These are phyloP conservation scores for Tephrocybe rancida DNA, from an alignment of 768 basidiomycete genomes.

Conservation along the genomic window DNA sequence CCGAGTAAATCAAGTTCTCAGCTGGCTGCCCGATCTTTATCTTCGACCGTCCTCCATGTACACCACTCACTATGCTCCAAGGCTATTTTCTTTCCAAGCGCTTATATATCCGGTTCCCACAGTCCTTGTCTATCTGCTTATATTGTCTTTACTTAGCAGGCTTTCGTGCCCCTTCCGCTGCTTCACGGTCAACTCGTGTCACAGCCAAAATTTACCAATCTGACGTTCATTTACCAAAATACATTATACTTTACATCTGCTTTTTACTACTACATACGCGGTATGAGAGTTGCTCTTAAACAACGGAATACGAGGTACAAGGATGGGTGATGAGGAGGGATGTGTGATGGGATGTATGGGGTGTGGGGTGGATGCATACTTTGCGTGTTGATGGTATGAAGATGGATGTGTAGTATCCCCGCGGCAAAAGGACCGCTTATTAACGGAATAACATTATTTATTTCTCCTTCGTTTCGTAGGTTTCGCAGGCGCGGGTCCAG, in stretches of 20 bases:
- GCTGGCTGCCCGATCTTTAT: neutral
- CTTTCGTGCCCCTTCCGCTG: neutral
- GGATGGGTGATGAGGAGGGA: neutral
- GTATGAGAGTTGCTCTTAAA: neutral
- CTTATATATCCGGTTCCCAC: neutral
- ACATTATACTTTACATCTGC: slow-evolving; percentile 21
- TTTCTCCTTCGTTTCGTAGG: slow-evolving; percentile 21
- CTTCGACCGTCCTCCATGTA: neutral
- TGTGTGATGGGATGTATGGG: neutral
- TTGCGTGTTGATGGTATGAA: neutral
- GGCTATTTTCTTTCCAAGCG: neutral
- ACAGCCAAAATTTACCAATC: neutral
- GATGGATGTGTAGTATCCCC: neutral
- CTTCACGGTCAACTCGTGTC: neutral
- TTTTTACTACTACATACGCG: slow-evolving; percentile 10
- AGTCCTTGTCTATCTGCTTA: neutral
- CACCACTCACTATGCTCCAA: neutral
- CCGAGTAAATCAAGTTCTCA: slow-evolving; percentile 6
- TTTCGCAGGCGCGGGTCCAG: neutral
- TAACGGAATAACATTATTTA: slow-evolving; percentile 14
- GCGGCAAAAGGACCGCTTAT: neutral
- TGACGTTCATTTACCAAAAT: slow-evolving; percentile 11
- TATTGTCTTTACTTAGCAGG: neutral
- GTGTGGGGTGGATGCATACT: neutral
- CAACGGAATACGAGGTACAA: neutral